Evolutionary conservation across 352 stramenopile genomes (phyloP).

Genomic region (Pythium aphanidermatum): DNA sequence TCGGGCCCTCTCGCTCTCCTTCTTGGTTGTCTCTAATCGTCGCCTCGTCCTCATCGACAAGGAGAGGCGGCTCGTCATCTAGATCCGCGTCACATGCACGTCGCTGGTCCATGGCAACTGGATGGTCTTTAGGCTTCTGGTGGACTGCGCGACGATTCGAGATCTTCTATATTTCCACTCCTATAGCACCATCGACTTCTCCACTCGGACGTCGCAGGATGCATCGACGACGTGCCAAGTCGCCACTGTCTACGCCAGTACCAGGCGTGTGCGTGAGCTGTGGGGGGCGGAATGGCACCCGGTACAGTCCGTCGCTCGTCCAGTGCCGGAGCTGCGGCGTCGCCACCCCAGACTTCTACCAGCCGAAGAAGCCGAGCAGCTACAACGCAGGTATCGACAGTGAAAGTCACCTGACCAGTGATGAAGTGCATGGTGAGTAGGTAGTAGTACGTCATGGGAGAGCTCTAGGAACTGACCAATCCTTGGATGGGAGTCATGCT

Average conservation of each 20-base stretch:
- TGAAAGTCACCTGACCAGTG: conserved; percentile 26
- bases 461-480: too few species aligned
- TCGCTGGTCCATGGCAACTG: too few species aligned
- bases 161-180: conserved; percentile 1
- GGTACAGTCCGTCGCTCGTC: conserved; percentile 11
- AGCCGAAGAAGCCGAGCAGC: conserved; percentile 17
- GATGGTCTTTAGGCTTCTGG: too few species aligned
- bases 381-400: conserved; percentile 8
- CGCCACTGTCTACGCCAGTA: conserved; percentile 9
- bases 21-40: conserved; percentile 25
- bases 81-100: conserved; percentile 11
- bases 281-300: conserved; percentile 32
- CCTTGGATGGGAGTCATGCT: conserved; percentile 28
- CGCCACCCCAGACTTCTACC: conserved; percentile 40
- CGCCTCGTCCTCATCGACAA: conserved; percentile 13
- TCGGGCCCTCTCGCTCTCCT: conserved; percentile 19
- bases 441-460: neutral
- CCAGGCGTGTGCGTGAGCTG: conserved; percentile 52
- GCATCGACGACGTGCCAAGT: neutral
- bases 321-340: conserved; percentile 48
- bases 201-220: conserved; percentile 5
- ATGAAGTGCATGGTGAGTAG: conserved; percentile 14
- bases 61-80: conserved; percentile 47
- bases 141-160: conserved; percentile 5
- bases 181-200: too few species aligned